A percentile compares a stretch with the other conserved stretches of the same genome.
Conservation (phyloP, 768 basidiomycete species). For the Phylloporus sp. region DNA sequence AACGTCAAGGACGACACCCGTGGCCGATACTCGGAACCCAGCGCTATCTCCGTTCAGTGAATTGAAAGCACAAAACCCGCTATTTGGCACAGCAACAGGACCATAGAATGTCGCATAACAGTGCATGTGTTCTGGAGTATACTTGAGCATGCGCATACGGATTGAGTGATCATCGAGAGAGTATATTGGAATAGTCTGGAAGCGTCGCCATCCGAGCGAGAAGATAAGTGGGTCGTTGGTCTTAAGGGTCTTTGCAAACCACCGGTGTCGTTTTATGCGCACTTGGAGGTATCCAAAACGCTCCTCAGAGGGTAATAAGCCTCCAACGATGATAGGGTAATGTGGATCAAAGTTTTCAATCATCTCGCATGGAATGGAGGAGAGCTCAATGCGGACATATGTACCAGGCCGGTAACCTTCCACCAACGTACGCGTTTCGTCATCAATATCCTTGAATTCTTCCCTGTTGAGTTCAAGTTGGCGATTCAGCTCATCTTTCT, state of each 20-base stretch:
- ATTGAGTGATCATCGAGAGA: slow-evolving; percentile 97
- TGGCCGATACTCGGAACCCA: slow-evolving; percentile 88
- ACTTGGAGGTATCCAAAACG: slow-evolving; percentile 93
- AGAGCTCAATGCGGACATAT: slow-evolving; percentile 90
- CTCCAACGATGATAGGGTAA: slow-evolving; percentile 90
- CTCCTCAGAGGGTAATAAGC: slow-evolving; percentile 85
- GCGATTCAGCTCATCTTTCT: slow-evolving; percentile 87
- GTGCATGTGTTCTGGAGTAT: slow-evolving; percentile 99
- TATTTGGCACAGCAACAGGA: slow-evolving; percentile 87
- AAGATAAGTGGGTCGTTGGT: slow-evolving; percentile 96
- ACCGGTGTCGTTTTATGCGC: slow-evolving; percentile 93
- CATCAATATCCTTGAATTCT: slow-evolving; percentile 79
- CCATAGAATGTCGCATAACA: slow-evolving; percentile 98
- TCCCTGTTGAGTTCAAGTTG: slow-evolving; percentile 79
- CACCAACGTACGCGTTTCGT: slow-evolving; percentile 73
- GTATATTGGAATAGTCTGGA: slow-evolving; percentile 93
- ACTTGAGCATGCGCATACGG: slow-evolving; percentile 99
- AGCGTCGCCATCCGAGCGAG: slow-evolving; percentile 96
- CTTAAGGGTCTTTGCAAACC: slow-evolving; percentile 89
- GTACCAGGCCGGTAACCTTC: slow-evolving; percentile 89
- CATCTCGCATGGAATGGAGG: slow-evolving; percentile 84
- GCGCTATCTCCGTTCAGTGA: slow-evolving; percentile 60
- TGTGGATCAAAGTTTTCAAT: slow-evolving; percentile 89
- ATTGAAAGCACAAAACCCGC: slow-evolving; percentile 97
- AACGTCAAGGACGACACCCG: slow-evolving; percentile 91